These are phyloP conservation scores for Leccinum arenicola DNA, from an alignment of 768 basidiomycete species.

Conservation along the genomic window DNA sequence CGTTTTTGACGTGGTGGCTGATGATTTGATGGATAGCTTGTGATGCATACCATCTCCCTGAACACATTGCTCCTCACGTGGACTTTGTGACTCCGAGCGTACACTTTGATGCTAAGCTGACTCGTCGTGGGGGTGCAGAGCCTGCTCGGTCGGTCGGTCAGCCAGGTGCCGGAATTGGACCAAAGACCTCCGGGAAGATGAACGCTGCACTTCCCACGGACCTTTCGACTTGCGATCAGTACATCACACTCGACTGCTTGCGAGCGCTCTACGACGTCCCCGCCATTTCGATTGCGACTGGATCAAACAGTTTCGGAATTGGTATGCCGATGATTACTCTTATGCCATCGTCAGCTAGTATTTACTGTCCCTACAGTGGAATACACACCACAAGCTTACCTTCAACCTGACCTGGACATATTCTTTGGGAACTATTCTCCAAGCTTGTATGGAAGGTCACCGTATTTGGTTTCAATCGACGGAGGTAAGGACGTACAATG, in stretches of 20 bases:
- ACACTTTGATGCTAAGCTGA: conserved; percentile 30
- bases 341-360: neutral
- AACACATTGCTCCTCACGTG: conserved; percentile 31
- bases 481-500: conserved; percentile 21
- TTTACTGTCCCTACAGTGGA: conserved; percentile 20
- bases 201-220: conserved; percentile 4
- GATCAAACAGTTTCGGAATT: conserved; percentile 29
- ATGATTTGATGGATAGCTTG: conserved; percentile 22
- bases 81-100: conserved; percentile 35
- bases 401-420: conserved; percentile 27
- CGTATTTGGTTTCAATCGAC: conserved; percentile 30
- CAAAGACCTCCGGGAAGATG: conserved; percentile 21
- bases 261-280: conserved; percentile 27
- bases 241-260: conserved; percentile 32
- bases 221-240: conserved; percentile 25
- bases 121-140: conserved; percentile 9
- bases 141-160: conserved; percentile 13
- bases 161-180: conserved; percentile 14
- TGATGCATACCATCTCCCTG: conserved; percentile 34
- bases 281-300: conserved; percentile 13
- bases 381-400: conserved; percentile 32
- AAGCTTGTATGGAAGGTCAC: conserved; percentile 22
- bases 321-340: conserved; percentile 11
- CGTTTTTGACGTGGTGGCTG: neutral
- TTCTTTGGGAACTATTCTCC: conserved; percentile 30